Base-by-base conservation (phyloP, 2,329 filamentous ascomycete genomes). In the Penicillium sp. region DNA sequence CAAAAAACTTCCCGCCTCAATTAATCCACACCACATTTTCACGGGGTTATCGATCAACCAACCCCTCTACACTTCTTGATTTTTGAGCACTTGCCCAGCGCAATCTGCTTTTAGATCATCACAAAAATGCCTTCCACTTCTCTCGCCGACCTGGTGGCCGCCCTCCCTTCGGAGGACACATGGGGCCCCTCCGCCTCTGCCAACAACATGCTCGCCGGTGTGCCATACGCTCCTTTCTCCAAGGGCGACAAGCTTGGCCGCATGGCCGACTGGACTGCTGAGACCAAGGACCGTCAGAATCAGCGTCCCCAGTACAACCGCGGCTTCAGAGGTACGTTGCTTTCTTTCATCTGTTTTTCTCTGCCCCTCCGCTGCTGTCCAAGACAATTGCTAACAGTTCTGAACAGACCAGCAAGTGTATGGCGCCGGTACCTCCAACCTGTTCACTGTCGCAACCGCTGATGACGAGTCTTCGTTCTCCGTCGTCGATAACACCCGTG, bases 381-480 rank as follows among this genome's bases (percentile, higher is more conserved):
- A 49, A 27, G 30, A 31, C 36, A 38, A 42, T 50, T 50, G 39
- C 56, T 52, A 41, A 50, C 41, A 51, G 33, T 38, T 38, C 22
- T 46, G 34, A 46, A 47, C 64, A 95, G 90, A 95, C 70, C 92
- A 97, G 72, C 92, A 97, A 75, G 89, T 95, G 42, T 99, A 99
- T 71, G 93, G 93, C 58, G 88, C 92, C 56, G 90, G 90, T 64
- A 84, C 88, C 66, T 89, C 83, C 64, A 87, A 85, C 62, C 79
- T 91, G 46, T 99, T 99, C 79, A 88, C 89, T 56, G 87, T 95
- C 54, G 90, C 95, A 66, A 82, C 86, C 53, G 88, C 89, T 69
- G 93, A 97, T 76, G 93, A 99, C 73, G 93, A 99, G 75, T 90
- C 89, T 54, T 89, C 87, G 57, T 99, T 99, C 83, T 97, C 92